These are phyloP conservation scores for Hymenotorrendiella dingleyae DNA, from an alignment of 2,329 filamentous ascomycete genomes.

Conservation along the genomic window DNA sequence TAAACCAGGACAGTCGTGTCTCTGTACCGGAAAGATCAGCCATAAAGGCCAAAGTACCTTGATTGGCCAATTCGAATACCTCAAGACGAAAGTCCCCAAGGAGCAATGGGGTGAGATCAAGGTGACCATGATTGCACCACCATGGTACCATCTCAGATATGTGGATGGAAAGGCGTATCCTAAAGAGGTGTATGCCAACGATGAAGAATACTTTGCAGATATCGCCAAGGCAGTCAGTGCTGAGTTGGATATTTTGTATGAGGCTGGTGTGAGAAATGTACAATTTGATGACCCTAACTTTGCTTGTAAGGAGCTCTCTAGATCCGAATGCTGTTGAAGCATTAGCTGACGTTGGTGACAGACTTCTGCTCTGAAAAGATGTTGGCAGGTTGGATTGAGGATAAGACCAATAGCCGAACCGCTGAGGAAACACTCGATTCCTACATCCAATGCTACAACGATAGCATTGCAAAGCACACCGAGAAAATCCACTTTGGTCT, in stretches of 20 bases:
- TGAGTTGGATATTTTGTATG: slow-evolving; percentile 49
- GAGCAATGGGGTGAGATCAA: slow-evolving; percentile 62
- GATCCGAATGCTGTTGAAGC: background rate
- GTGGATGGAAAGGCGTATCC: slow-evolving; percentile 46
- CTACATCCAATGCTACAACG: slow-evolving; percentile 74
- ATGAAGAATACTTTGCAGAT: slow-evolving; percentile 49
- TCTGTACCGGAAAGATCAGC: slow-evolving; percentile 42
- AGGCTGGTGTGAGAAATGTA: slow-evolving; percentile 47
- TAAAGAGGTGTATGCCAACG: slow-evolving; percentile 45
- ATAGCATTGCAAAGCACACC: slow-evolving; percentile 57
- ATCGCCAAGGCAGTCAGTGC: slow-evolving; percentile 47
- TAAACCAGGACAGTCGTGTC: slow-evolving; percentile 41
- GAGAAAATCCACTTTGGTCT: slow-evolving; percentile 71
- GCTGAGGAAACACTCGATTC: slow-evolving; percentile 68
- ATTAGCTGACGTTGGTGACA: slow-evolving; percentile 27
- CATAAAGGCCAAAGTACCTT: slow-evolving; percentile 39
- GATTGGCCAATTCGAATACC: slow-evolving; percentile 42
- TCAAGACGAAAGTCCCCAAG: slow-evolving; percentile 54
- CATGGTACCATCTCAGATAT: slow-evolving; percentile 64
- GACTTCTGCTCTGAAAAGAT: slow-evolving; percentile 72
- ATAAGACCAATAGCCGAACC: slow-evolving; percentile 47
- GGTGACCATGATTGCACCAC: slow-evolving; percentile 61
- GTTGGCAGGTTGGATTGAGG: slow-evolving; percentile 62
- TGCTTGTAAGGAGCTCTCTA: slow-evolving; percentile 48
- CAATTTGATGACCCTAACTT: slow-evolving; percentile 54